Evolutionary conservation across 768 basidiomycete genomes (phyloP), one percentile per base, ranked within the genome.

Genomic region (Tephrocybe rancida): DNA sequence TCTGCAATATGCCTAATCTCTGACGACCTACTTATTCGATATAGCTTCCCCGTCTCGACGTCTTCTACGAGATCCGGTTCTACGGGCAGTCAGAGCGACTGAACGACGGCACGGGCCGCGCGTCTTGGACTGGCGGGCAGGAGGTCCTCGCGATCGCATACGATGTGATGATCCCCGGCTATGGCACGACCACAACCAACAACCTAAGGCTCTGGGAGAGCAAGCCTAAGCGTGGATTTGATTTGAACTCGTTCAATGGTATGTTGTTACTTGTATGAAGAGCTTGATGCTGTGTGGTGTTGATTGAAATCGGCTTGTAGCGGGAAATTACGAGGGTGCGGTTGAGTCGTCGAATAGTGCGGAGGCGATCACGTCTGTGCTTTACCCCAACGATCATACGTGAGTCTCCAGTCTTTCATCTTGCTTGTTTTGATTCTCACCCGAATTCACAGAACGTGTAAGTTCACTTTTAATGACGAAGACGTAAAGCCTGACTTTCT

Each of bases 381-480:
- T 98, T 27, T 98, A 99, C 73, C 97, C 96, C 24, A 96, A 97
- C 66, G 96, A 98, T 67, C 90, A 94, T 62, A 90, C 86, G 70
- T 78, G 65, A 67, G 75, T 78, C 5, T 59, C 58, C 54, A 53
- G 57, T 44, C 14, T 38, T 29, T 16, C 49, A 25, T 34, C n/a
- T 42, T 18, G 25, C 44, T 34, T 19, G 32, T 44, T 24, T 54
- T 48, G n/a, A 19, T 30, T 22, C 16, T 39, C 19, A 38, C 3
- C 16, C 13, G 22, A 54, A 18, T 18, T 45, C 48, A 19, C 50
- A 78, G 76, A 29, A 71, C 76, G 6, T 83, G 81, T 84, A 67
- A 65, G 80, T 32, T 7, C 5, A 5, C n/a, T 1, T 27, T 13
- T 44, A 6, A 34, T 27, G 6, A 44, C 14, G 34, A 38, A 6